Evolutionary conservation across 2,329 filamentous ascomycete genomes (phyloP), one percentile per base, ranked within the genome.

Genomic region (Sarocladiaceae sp.): DNA sequence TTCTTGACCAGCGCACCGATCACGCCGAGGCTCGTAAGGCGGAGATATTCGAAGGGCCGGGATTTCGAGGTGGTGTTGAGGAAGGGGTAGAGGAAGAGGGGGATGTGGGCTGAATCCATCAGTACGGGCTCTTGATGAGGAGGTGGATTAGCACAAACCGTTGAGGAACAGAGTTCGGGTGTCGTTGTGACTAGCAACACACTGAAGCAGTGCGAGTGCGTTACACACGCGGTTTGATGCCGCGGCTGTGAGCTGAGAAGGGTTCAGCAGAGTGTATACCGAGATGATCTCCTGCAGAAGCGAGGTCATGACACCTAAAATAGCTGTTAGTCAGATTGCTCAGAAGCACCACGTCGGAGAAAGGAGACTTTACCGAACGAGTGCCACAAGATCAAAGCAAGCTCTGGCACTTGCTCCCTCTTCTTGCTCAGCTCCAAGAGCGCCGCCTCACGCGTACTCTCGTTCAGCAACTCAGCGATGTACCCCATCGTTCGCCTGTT

Each of bases 41-140:
- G 88, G 44, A 98, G 79, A 61, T 98, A 98, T 65, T 98, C 93
- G 63, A 97, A 98, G 0, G 93, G 93, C 44, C 93, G 82, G 24
- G 90, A 96, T 67, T 98, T 98, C 26, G 93, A 97, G 1, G 93
- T 98, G 3, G 93, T 98, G 69, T 98, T 98, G 50, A 98, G 80
- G 60, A 98, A 98, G 0, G 93, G 93, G 57, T 98, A 98, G 46
- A 98, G 82, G 65, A 96, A 98, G 42, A 98, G 80, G 6, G 93
- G 93, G 47, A 98, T 97, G 59, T 98, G 93, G 31, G 93, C 93
- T 96, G 57, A 16, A 40, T 54, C 42, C 54, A 53, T 53, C 16
- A 48, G 47, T 48, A 6, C 19, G 24, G 9, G 26, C 13, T 7
- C 26, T 13, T 29, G 23, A 29, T 12, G 10, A 29, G 24, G 4